Evolutionary conservation across 805 yeast genomes (phyloP).

Genomic region (Hermanozyma aechmeae): DNA sequence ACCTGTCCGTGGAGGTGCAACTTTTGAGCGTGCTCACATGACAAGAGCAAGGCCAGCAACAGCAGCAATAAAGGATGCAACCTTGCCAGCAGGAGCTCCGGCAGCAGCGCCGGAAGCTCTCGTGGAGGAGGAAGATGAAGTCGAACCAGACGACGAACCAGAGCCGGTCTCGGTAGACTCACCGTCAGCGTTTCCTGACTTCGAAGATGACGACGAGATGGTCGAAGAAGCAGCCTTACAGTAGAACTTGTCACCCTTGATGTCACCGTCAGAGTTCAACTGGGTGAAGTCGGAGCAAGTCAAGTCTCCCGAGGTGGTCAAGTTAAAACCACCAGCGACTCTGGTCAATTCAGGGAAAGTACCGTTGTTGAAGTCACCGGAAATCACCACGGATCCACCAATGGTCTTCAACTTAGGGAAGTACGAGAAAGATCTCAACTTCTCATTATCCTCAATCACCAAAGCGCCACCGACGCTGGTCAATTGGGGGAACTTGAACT

Average conservation of each 20-base stretch:
- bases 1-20: too few species aligned
- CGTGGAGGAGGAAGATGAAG: constrained; percentile 12
- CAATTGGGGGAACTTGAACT: constrained; percentile 60
- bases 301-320: constrained; percentile 61
- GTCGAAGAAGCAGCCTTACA: constrained; percentile 51
- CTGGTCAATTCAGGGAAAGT: constrained; percentile 62
- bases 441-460: constrained; percentile 76
- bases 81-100: constrained; percentile 11
- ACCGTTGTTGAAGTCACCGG: constrained; percentile 77
- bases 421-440: constrained; percentile 55
- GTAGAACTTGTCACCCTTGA: constrained; percentile 82
- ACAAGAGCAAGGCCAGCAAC: constrained; percentile 26
- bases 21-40: too few species aligned
- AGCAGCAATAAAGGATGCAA: constrained; percentile 19
- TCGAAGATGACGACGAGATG: constrained; percentile 34
- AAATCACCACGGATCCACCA: constrained; percentile 80
- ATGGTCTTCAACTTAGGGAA: constrained; percentile 66
- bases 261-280: constrained; percentile 67
- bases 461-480: constrained; percentile 87
- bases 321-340: constrained; percentile 87
- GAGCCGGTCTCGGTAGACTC: constrained; percentile 16
- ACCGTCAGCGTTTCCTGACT: constrained; percentile 26
- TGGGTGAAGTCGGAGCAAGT: constrained; percentile 71
- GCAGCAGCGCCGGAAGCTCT: constrained; percentile 18
- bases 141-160: constrained; percentile 16